Percentiles rank a stretch among this genome's conserved stretches.
Evolutionary conservation across 306 rosid species (phyloP).

Genomic region (Senna siamea): DNA sequence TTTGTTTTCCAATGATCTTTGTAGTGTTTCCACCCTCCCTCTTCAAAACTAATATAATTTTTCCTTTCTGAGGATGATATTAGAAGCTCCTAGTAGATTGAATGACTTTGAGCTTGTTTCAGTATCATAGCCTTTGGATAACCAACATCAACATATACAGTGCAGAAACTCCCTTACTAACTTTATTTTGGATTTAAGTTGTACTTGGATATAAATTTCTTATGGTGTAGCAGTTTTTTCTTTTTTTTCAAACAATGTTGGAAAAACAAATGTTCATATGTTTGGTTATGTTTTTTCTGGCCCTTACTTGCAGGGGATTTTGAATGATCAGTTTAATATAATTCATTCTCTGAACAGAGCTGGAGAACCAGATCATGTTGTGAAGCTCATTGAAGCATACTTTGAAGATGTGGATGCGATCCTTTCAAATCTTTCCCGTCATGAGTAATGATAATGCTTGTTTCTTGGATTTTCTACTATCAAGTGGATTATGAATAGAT

Average conservation of each 20-base stretch:
- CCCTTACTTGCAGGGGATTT: conserved; percentile 50
- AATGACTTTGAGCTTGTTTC: not conserved
- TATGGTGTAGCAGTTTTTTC: not conserved
- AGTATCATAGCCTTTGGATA: too few species aligned
- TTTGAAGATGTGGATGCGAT: conserved; percentile 46
- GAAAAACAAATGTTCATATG: conserved; percentile 26
- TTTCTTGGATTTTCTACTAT: conserved; percentile 27
- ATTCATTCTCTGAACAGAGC: conserved; percentile 34
- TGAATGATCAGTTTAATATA: conserved; percentile 50
- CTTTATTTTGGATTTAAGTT: conserved; percentile 15
- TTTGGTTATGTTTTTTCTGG: conserved; percentile 14
- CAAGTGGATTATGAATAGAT: conserved; percentile 3
- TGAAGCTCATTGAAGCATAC: conserved; percentile 46
- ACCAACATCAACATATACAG: too few species aligned
- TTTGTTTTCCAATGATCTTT: conserved; percentile 22
- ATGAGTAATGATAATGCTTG: conserved; percentile 44
- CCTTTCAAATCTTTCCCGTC: conserved; percentile 46
- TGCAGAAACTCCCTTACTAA: too few species aligned
- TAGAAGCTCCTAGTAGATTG: conserved; percentile 1
- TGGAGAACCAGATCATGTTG: conserved; percentile 40
- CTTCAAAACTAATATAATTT: conserved; percentile 6
- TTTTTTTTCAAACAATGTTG: conserved; percentile 7
- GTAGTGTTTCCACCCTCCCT: not conserved
- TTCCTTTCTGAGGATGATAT: too few species aligned
- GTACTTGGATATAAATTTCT: not conserved